phyloP scores from a whole-genome alignment of 2,329 filamentous ascomycete genomes.

The Trematosphaeria pertusa region DNA sequence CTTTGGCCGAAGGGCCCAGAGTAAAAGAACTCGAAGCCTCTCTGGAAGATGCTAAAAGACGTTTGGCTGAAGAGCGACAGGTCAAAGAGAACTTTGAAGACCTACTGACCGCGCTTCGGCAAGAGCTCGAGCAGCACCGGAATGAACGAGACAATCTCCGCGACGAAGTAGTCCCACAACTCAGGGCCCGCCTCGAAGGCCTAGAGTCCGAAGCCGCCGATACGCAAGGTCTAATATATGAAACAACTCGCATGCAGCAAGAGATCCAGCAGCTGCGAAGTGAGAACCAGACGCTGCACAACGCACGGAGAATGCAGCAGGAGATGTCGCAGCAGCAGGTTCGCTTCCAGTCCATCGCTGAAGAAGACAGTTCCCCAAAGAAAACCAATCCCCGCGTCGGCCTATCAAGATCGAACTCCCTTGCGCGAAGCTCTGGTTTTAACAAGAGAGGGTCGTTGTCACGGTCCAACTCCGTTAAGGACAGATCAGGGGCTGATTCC shows the following conservation, averaged over 20 bases:
- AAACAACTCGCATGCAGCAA: slow-evolving; percentile 85
- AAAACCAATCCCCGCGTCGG: slow-evolving; percentile 51
- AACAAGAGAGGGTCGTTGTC: slow-evolving; percentile 59
- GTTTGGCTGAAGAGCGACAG: slow-evolving; percentile 82
- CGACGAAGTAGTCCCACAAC: slow-evolving; percentile 83
- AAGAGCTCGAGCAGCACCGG: slow-evolving; percentile 79
- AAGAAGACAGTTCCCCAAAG: slow-evolving; percentile 58
- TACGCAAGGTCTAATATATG: slow-evolving; percentile 76
- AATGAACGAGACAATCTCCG: slow-evolving; percentile 92
- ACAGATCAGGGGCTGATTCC: slow-evolving; percentile 51
- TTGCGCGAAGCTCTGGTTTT: slow-evolving; percentile 62
- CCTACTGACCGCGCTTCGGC: slow-evolving; percentile 80
- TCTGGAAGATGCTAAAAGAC: slow-evolving; percentile 82
- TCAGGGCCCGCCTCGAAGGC: slow-evolving; percentile 77
- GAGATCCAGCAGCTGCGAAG: slow-evolving; percentile 68
- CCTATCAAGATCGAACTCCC: slow-evolving; percentile 70
- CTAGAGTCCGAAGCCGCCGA: slow-evolving; percentile 77
- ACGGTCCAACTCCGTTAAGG: slow-evolving; percentile 54
- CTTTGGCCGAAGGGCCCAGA: slow-evolving; percentile 55
- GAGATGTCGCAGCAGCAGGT: slow-evolving; percentile 53
- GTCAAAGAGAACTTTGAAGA: slow-evolving; percentile 95
- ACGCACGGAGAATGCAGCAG: slow-evolving; percentile 57
- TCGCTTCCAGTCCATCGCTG: slow-evolving; percentile 67
- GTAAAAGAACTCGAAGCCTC: slow-evolving; percentile 79
- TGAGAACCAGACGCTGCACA: slow-evolving; percentile 67